phyloP scores from a whole-genome alignment of 1,284 basidiomycete species.

The Pseudozyma pruni region DNA sequence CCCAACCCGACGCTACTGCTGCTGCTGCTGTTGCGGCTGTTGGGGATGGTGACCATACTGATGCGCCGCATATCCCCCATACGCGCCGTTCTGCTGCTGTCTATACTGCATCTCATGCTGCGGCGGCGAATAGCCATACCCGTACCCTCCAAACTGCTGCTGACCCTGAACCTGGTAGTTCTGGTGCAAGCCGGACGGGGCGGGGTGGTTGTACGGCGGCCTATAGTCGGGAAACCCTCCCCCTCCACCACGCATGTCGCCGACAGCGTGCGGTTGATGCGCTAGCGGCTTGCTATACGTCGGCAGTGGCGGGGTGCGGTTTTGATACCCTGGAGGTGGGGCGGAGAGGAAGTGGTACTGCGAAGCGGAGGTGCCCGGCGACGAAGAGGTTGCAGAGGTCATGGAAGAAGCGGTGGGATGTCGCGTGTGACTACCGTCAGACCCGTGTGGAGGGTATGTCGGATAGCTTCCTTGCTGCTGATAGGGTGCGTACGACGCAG shows the following conservation, averaged over 20 bases:
- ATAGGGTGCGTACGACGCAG: slow-evolving; percentile 5
- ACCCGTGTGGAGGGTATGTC: not conserved
- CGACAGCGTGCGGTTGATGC: slow-evolving; percentile 15
- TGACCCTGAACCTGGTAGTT: slow-evolving; percentile 6
- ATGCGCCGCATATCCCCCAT: not conserved
- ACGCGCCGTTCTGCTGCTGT: no score
- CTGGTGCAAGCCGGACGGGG: slow-evolving; percentile 12
- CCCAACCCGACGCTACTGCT: not conserved
- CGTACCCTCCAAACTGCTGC: slow-evolving; percentile 5
- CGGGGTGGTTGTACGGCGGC: slow-evolving; percentile 25
- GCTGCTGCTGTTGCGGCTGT: slow-evolving; percentile 8
- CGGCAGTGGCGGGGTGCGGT: slow-evolving; percentile 27
- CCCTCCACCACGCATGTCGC: not conserved
- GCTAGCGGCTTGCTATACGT: slow-evolving; percentile 24
- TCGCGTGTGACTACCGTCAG: slow-evolving; percentile 1
- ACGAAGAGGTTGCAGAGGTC: slow-evolving; percentile 4
- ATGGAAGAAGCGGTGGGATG: not conserved
- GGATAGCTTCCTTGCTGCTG: slow-evolving; percentile 8
- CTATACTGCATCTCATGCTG: slow-evolving; percentile 7
- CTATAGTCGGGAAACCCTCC: slow-evolving; percentile 25
- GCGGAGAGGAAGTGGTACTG: slow-evolving; percentile 31
- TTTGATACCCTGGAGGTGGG: slow-evolving; percentile 11
- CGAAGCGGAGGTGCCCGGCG: slow-evolving; percentile 1
- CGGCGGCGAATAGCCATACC: not conserved
- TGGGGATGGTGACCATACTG: slow-evolving; percentile 4